Evolutionary conservation across 371 early-diverging fungal species (phyloP).

Genomic region (Polyrhizophydium stewartii): DNA sequence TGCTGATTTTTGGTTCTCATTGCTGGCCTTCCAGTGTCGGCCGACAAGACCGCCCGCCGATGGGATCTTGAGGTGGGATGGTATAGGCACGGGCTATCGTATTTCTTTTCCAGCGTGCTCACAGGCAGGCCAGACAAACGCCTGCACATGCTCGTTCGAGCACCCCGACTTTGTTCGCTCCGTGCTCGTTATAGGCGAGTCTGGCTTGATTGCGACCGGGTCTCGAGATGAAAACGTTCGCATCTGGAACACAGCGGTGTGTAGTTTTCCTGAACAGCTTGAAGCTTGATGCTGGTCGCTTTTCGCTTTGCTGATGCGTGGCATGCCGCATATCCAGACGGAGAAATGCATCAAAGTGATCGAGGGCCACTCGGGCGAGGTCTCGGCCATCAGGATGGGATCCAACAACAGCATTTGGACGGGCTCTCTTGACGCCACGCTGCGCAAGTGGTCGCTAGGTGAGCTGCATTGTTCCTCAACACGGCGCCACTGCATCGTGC

Average conservation of each 20-base stretch:
- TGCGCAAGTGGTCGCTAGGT: slow-evolving; percentile 59
- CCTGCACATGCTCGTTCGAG: slow-evolving; percentile 36
- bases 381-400: slow-evolving; percentile 51
- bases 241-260: slow-evolving; percentile 76
- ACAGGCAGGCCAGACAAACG: not conserved
- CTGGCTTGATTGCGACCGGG: slow-evolving; percentile 68
- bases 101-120: not conserved
- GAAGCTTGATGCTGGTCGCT: too few relatives aligned
- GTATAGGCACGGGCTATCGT: not conserved
- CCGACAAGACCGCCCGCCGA: slow-evolving; percentile 71
- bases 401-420: slow-evolving; percentile 58
- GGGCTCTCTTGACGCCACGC: slow-evolving; percentile 71
- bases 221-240: slow-evolving; percentile 76
- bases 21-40: slow-evolving; percentile 47
- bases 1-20: not conserved
- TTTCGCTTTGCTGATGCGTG: too few relatives aligned
- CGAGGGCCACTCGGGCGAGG: slow-evolving; percentile 79
- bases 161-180: slow-evolving; percentile 82
- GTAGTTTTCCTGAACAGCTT: too few relatives aligned
- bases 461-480: too few relatives aligned
- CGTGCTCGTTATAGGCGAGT: slow-evolving; percentile 42
- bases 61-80: slow-evolving; percentile 44
- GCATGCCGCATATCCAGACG: slow-evolving; percentile 43
- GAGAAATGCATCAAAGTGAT: slow-evolving; percentile 62
- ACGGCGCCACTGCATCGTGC: too few relatives aligned